These are phyloP conservation scores for Leishmania mexicana DNA, from an alignment of 208 protist genomes.

Conservation along the genomic window DNA sequence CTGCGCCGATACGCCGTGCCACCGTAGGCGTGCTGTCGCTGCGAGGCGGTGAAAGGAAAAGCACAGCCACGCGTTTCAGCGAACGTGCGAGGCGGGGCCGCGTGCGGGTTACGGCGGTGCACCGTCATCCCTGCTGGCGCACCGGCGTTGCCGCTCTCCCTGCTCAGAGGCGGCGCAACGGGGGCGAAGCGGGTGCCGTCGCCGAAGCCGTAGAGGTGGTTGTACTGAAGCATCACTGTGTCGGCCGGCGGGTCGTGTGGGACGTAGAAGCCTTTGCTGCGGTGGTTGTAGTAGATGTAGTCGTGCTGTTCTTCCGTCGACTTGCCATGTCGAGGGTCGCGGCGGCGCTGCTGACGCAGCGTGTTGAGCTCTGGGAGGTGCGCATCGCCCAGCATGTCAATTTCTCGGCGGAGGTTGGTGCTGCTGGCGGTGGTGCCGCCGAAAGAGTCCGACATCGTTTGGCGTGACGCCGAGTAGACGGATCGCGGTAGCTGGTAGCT, in stretches of 20 bases:
- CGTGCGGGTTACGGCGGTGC: conserved; percentile 16
- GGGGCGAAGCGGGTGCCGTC: conserved; percentile 74
- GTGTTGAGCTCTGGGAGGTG: conserved; percentile 46
- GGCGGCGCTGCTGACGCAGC: conserved; percentile 47
- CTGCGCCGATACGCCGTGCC: not conserved
- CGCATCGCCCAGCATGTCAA: conserved; percentile 53
- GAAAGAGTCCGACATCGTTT: conserved; percentile 10
- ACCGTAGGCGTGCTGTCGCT: conserved; percentile 6
- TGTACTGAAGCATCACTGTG: conserved; percentile 72
- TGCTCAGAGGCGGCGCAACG: not conserved
- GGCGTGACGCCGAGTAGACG: not conserved
- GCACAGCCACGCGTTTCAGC: conserved; percentile 21
- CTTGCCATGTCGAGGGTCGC: conserved; percentile 48
- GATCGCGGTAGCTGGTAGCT: not conserved
- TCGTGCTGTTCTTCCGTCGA: conserved; percentile 32
- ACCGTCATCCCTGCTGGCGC: not conserved
- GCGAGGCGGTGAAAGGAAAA: conserved; percentile 31
- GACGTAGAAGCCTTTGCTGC: conserved; percentile 86
- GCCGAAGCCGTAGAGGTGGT: conserved; percentile 84
- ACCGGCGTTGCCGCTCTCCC: not conserved
- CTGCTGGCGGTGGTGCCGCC: conserved; percentile 22
- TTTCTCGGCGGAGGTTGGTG: conserved; percentile 56
- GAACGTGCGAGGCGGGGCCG: conserved; percentile 24
- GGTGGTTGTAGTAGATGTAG: conserved; percentile 88
- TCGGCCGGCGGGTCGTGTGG: conserved; percentile 55